Conservation (phyloP, 495 filamentous ascomycete species). For the Pyrenopolyporus hunteri region DNA sequence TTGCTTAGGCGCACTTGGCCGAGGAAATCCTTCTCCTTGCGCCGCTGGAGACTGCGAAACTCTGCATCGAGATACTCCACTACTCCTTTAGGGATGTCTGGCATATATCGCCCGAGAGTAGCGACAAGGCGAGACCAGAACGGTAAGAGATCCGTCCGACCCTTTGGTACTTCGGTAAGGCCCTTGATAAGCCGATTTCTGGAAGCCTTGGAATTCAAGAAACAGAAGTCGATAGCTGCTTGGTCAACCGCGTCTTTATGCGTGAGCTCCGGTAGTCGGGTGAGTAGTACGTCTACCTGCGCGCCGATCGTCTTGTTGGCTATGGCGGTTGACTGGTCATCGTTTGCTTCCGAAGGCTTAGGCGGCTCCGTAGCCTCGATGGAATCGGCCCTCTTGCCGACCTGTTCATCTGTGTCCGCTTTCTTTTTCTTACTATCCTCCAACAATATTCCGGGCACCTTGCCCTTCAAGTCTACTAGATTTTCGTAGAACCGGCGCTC, state of each 20-base stretch:
- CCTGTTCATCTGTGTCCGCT: slow-evolving; percentile 67
- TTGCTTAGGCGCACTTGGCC: slow-evolving; percentile 94
- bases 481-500: slow-evolving; percentile 98
- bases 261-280: slow-evolving; percentile 86
- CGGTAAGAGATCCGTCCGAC: slow-evolving; percentile 89
- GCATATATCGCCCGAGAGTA: slow-evolving; percentile 91
- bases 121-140: slow-evolving; percentile 90
- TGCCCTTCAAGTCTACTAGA: slow-evolving; percentile 90
- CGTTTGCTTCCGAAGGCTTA: slow-evolving; percentile 57
- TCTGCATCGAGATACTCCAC: slow-evolving; percentile 95
- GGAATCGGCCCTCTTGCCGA: slow-evolving; percentile 61
- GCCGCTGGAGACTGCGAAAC: slow-evolving; percentile 95
- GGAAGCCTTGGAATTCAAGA: slow-evolving; percentile 97
- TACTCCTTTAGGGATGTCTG: slow-evolving; percentile 88
- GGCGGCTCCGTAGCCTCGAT: slow-evolving; percentile 58
- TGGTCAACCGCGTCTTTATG: slow-evolving; percentile 92
- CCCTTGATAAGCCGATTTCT: slow-evolving; percentile 92
- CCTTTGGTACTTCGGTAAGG: slow-evolving; percentile 91
- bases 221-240: slow-evolving; percentile 93
- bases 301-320: slow-evolving; percentile 97
- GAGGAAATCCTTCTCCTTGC: slow-evolving; percentile 96
- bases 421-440: slow-evolving; percentile 98
- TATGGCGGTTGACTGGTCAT: slow-evolving; percentile 91
- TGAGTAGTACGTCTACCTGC: slow-evolving; percentile 89
- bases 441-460: slow-evolving; percentile 89